Conservation (phyloP, 1,139 yeast genomes). For the Blastobotrys buckinghamii region DNA sequence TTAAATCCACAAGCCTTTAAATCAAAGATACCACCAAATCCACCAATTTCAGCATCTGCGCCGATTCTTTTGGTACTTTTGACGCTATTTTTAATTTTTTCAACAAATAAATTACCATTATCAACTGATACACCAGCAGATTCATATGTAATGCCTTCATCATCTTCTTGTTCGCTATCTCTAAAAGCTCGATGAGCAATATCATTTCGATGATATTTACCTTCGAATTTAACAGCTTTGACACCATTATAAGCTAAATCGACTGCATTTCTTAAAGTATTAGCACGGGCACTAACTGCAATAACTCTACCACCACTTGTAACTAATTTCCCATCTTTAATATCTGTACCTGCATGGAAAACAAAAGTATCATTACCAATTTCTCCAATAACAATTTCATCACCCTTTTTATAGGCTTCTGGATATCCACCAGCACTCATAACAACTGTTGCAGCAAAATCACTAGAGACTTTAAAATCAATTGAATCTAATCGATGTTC, state of each 20-base stretch:
- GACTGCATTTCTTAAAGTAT: slow-evolving; percentile 72
- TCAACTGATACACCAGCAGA: slow-evolving; percentile 97
- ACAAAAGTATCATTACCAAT: slow-evolving; percentile 52
- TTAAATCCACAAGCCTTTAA: slow-evolving; percentile 79
- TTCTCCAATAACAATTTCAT: slow-evolving; percentile 57
- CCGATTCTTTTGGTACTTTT: slow-evolving; percentile 95
- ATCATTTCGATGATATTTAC: slow-evolving; percentile 81
- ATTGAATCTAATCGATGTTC: slow-evolving; percentile 92
- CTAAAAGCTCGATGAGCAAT: slow-evolving; percentile 96
- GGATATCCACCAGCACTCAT: slow-evolving; percentile 98
- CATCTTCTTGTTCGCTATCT: slow-evolving; percentile 31
- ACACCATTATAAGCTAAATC: slow-evolving; percentile 83
- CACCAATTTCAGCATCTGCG: slow-evolving; percentile 97
- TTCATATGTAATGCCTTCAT: slow-evolving; percentile 61
- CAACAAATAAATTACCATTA: slow-evolving; percentile 84
- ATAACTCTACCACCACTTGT: slow-evolving; percentile 97
- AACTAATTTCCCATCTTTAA: slow-evolving; percentile 52
- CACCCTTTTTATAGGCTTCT: slow-evolving; percentile 78
- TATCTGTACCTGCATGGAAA: slow-evolving; percentile 91
- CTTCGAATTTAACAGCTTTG: slow-evolving; percentile 60
- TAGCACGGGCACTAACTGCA: slow-evolving; percentile 85
- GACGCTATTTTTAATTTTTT: slow-evolving; percentile 83
- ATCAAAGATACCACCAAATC: slow-evolving; percentile 96
- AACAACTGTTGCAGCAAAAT: slow-evolving; percentile 80
- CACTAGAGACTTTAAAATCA: slow-evolving; percentile 52